Evolutionary conservation across 139 green algal genomes (phyloP).

Genomic region (Chlorella sp.): DNA sequence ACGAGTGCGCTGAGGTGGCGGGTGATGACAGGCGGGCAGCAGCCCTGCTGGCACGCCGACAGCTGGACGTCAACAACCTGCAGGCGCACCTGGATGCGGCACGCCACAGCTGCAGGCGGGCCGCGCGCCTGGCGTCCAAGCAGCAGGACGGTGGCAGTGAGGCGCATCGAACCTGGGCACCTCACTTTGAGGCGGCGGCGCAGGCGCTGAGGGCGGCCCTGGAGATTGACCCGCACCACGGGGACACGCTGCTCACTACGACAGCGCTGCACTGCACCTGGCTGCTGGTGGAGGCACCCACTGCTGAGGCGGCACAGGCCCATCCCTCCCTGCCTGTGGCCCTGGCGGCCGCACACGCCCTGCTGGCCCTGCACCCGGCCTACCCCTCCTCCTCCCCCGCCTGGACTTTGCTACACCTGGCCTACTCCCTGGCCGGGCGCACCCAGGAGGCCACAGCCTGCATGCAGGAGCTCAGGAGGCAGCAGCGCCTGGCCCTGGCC

Average conservation of each 20-base stretch:
- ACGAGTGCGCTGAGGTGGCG: not conserved
- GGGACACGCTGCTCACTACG: not conserved
- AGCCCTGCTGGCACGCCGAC: not conserved
- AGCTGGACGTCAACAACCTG: not conserved
- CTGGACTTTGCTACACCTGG: not conserved
- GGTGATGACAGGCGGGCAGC: not conserved
- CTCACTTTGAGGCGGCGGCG: too few relatives aligned
- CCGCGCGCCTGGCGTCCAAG: too few relatives aligned
- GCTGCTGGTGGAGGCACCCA: too few relatives aligned
- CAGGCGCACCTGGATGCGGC: not conserved
- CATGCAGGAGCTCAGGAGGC: not conserved
- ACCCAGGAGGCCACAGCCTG: not conserved
- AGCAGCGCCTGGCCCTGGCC: not conserved
- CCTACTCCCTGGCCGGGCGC: not conserved
- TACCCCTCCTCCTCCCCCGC: not conserved
- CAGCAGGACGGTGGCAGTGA: too few relatives aligned
- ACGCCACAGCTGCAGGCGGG: too few relatives aligned
- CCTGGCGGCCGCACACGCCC: not conserved
- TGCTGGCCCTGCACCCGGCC: not conserved
- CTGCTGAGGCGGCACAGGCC: too few relatives aligned
- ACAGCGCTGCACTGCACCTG: not conserved
- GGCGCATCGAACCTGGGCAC: too few relatives aligned
- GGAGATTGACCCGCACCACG: not conserved
- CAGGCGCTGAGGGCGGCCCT: not conserved
- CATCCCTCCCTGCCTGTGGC: too few relatives aligned